Evolutionary conservation across 2,329 filamentous ascomycete species (phyloP), one percentile per base, ranked within the genome.

Genomic region (Apiospora rasikravindrae): DNA sequence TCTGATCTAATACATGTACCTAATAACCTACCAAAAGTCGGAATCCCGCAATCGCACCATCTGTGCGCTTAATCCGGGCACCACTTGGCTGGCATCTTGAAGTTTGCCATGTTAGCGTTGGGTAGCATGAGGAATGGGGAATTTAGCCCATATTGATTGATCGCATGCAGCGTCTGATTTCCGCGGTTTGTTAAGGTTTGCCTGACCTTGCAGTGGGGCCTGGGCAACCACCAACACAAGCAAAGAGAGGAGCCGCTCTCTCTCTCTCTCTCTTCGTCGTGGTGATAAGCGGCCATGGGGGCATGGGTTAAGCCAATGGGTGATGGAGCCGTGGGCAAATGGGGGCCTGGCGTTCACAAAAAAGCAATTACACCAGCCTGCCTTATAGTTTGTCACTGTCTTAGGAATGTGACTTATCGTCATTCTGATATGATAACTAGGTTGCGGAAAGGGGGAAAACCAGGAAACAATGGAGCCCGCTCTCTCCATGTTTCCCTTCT

Each of bases 391-490:
- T 37, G 53, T 40, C 19, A n/a, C 45, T 14, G 57, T 64, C 57
- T 64, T 40, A n/a, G 33, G 33, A 40, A 64, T 64, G 57, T 64
- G 33, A 64, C 57, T 64, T 64, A 64, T 64, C 57, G 57, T 64
- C 57, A 64, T 64, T 64, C 57, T 37, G 33, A 40, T 64, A 64
- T 40, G 57, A 64, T 64, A 64, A 13, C 57, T 22, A 37, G 53
- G 53, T 61, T 33, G 29, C 53, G 37, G 22, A 13, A 33, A 45
- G 22, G 22, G 44, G 57, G 33, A 19, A 64, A 64, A 64, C 33
- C 33, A 64, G 29, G 33, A 64, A 64, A 64, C 57, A 13, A 64
- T 64, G 57, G 57, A 64, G 57, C 40, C 53, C 13, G 26, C 13
- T 22, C 29, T 26, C 29, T 61, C 53, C 53, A 61, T 37, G 53